Conservation (phyloP, 768 basidiomycete genomes). For the Trametes punicea region DNA sequence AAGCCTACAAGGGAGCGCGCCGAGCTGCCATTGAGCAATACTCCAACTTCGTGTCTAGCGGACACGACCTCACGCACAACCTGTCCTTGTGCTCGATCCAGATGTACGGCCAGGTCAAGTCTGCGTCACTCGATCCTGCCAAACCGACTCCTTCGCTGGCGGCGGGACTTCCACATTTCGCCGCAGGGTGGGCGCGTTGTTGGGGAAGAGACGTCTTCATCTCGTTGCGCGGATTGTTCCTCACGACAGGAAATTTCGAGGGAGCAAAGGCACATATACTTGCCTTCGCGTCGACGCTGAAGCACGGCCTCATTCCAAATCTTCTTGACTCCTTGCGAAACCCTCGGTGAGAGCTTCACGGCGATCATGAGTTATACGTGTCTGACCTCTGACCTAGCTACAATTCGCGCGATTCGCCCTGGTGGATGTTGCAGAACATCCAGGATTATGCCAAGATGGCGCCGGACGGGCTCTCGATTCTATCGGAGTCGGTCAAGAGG, state of each 20-base stretch:
- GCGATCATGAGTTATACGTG: no score
- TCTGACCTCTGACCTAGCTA: constrained; percentile 54
- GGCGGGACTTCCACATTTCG: constrained; percentile 94
- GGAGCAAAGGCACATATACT: constrained; percentile 89
- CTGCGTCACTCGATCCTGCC: constrained; percentile 81
- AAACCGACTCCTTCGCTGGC: constrained; percentile 78
- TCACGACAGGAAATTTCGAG: constrained; percentile 86
- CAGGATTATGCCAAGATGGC: constrained; percentile 87
- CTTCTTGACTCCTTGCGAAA: constrained; percentile 83
- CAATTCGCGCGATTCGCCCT: constrained; percentile 96
- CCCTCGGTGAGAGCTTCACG: constrained; percentile 60
- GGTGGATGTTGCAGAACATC: constrained; percentile 99
- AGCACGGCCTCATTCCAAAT: constrained; percentile 96
- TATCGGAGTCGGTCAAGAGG: constrained; percentile 81
- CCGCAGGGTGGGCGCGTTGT: constrained; percentile 89
- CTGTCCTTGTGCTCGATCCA: constrained; percentile 83
- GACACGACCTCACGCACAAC: constrained; percentile 87
- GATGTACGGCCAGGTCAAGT: constrained; percentile 88
- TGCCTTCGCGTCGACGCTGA: constrained; percentile 88
- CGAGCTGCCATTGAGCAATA: constrained; percentile 79
- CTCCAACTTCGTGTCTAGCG: constrained; percentile 81
- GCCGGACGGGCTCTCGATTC: constrained; percentile 78
- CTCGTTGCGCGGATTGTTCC: constrained; percentile 87
- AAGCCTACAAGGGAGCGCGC: constrained; percentile 91
- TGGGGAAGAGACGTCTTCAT: constrained; percentile 98